phyloP scores from a whole-genome alignment of 2,329 filamentous ascomycete genomes.

The Penicillium sp. region DNA sequence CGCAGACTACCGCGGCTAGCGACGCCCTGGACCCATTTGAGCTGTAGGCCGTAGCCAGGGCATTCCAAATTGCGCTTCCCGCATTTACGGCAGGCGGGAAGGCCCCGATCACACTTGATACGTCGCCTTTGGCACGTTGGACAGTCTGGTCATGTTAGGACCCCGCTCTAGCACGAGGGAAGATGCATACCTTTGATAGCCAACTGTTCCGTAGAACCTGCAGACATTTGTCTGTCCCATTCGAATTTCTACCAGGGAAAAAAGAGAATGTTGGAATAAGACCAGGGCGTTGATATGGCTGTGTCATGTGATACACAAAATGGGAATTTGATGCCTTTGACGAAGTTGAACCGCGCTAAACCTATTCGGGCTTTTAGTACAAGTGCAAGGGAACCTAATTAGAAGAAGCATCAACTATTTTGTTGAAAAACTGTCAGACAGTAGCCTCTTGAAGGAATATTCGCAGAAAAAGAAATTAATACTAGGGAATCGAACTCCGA shows the following conservation, averaged over 20 bases:
- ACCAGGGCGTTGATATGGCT: not conserved
- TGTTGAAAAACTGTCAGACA: too few species aligned
- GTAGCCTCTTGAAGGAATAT: too few species aligned
- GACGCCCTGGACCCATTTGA: conserved; percentile 28
- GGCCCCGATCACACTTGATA: conserved; percentile 27
- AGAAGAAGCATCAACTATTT: too few species aligned
- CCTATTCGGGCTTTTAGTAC: not conserved
- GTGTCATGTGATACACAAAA: not conserved
- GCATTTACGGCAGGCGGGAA: conserved; percentile 27
- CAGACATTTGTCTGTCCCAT: conserved; percentile 9
- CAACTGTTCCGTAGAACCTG: conserved; percentile 7
- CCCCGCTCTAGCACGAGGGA: too few species aligned
- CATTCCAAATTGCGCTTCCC: conserved; percentile 25
- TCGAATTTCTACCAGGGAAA: not conserved
- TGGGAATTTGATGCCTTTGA: not conserved
- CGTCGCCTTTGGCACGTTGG: conserved; percentile 24
- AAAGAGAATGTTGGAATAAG: not conserved
- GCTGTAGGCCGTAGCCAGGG: conserved; percentile 25
- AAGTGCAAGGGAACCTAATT: too few species aligned
- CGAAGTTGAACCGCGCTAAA: not conserved
- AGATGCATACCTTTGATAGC: conserved; percentile 2
- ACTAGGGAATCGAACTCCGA: too few species aligned
- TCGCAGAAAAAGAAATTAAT: too few species aligned
- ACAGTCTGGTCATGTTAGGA: conserved; percentile 16
- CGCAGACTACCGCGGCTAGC: conserved; percentile 27